Percentiles rank a stretch among this genome's conserved stretches.
These are phyloP conservation scores for Lipomyces japonicus DNA, from an alignment of 805 yeast genomes.

Conservation along the genomic window DNA sequence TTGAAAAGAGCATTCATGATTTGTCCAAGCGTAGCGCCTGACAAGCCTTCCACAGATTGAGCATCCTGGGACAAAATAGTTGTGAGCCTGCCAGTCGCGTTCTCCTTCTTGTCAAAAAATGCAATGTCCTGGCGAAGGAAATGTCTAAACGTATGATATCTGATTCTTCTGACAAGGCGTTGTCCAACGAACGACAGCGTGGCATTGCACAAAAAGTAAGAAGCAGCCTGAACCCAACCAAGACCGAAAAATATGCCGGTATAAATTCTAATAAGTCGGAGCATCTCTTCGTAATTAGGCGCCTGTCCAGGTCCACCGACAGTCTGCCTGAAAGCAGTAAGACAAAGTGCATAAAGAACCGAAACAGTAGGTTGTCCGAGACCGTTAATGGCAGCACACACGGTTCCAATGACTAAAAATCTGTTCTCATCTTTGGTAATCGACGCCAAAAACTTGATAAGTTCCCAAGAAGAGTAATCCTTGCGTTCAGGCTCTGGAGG, in stretches of 20 bases:
- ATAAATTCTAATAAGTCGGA: slow-evolving; percentile 35
- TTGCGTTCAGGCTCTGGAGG: neutral
- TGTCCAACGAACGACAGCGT: slow-evolving; percentile 23
- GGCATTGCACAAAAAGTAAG: slow-evolving; percentile 2
- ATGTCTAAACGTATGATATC: slow-evolving; percentile 27
- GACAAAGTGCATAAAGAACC: slow-evolving; percentile 38
- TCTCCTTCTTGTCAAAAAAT: slow-evolving; percentile 33
- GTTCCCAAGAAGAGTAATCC: neutral
- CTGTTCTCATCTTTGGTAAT: neutral
- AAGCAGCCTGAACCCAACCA: slow-evolving; percentile 14
- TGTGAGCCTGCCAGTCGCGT: slow-evolving; percentile 33
- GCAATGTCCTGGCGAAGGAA: slow-evolving; percentile 33
- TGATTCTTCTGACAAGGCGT: slow-evolving; percentile 30
- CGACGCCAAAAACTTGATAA: slow-evolving; percentile 7
- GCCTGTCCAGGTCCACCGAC: slow-evolving; percentile 1
- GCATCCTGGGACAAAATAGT: slow-evolving; percentile 34
- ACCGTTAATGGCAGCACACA: slow-evolving; percentile 6
- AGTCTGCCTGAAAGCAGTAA: slow-evolving; percentile 34
- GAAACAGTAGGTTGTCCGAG: slow-evolving; percentile 31
- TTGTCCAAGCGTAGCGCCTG: slow-evolving; percentile 34
- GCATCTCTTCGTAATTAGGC: slow-evolving; percentile 37
- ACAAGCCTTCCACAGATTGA: slow-evolving; percentile 32
- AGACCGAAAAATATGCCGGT: slow-evolving; percentile 25
- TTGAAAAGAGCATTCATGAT: slow-evolving; percentile 34
- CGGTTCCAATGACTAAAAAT: slow-evolving; percentile 7